These are phyloP conservation scores for Gynostemma pentaphyllum DNA, from an alignment of 306 rosid genomes.

Conservation along the genomic window DNA sequence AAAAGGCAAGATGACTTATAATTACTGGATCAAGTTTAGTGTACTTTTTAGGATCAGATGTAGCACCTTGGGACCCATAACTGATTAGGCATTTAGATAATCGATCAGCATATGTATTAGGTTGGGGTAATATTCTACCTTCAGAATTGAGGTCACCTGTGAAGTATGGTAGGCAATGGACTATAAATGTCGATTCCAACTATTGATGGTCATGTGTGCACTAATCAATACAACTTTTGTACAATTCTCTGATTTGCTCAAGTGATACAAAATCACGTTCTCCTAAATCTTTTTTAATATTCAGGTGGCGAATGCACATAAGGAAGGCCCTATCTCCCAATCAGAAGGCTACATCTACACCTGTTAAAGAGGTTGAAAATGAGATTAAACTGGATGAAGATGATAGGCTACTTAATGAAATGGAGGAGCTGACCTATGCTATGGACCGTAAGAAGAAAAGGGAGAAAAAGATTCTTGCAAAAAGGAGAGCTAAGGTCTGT, in stretches of 20 bases:
- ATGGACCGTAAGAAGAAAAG: constrained; percentile 82
- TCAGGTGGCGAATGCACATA: constrained; percentile 39
- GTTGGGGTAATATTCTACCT: not conserved
- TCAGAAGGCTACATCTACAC: constrained; percentile 26
- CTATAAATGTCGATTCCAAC: not conserved
- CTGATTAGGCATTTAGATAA: not conserved
- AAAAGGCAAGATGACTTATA: too few relatives aligned
- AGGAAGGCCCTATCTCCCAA: constrained; percentile 35
- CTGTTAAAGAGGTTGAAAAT: constrained; percentile 16
- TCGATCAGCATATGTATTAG: not conserved
- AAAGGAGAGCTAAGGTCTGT: constrained; percentile 72
- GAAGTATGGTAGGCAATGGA: not conserved
- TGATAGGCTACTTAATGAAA: constrained; percentile 69
- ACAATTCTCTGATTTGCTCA: not conserved
- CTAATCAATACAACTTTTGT: not conserved
- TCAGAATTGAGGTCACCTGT: not conserved
- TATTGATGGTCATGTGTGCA: not conserved
- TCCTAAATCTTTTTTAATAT: not conserved
- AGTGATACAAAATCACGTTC: not conserved
- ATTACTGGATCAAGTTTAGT: too few relatives aligned
- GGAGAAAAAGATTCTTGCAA: constrained; percentile 56
- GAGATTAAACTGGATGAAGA: constrained; percentile 53
- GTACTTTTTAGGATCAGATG: too few relatives aligned
- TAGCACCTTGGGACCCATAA: not conserved
- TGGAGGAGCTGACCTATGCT: constrained; percentile 77